phyloP scores from a whole-genome alignment of 805 yeast genomes.

The Starmerella asiatica region DNA sequence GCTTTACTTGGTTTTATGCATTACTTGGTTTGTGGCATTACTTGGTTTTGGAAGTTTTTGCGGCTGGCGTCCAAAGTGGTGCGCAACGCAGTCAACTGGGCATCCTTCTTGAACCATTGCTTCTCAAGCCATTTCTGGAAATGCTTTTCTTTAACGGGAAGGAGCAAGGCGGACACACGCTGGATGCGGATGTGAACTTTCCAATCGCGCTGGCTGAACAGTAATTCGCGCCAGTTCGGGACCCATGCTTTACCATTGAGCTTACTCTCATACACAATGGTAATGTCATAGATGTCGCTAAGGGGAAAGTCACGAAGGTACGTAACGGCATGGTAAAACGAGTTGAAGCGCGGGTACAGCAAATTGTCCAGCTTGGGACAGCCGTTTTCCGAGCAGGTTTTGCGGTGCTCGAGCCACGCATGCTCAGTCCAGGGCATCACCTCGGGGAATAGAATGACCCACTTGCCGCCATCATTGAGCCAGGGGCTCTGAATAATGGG shows the following conservation, averaged over 20 bases:
- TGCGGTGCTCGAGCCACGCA: constrained; percentile 36
- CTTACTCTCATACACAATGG: constrained; percentile 33
- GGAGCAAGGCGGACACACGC: constrained; percentile 4
- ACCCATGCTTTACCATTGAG: constrained; percentile 1
- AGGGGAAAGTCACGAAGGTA: constrained; percentile 21
- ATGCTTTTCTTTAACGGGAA: constrained; percentile 18
- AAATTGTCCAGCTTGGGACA: constrained; percentile 48
- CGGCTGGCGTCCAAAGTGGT: background rate
- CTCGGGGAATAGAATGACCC: constrained; percentile 76
- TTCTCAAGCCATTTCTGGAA: constrained; percentile 57
- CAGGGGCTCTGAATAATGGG: constrained; percentile 14
- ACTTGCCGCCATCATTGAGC: constrained; percentile 11
- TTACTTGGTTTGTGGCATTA: background rate
- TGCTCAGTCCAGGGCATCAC: constrained; percentile 35
- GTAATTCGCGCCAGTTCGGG: constrained; percentile 9
- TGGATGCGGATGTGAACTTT: constrained; percentile 14
- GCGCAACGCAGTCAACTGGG: background rate
- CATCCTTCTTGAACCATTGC: constrained; percentile 60
- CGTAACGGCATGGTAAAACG: constrained; percentile 22
- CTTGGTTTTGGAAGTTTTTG: background rate
- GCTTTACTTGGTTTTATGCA: background rate
- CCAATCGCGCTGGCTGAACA: constrained; percentile 14
- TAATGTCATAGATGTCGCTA: constrained; percentile 38
- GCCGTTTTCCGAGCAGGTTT: constrained; percentile 42
- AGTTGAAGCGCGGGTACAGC: constrained; percentile 59